Evolutionary conservation across 2,329 filamentous ascomycete genomes (phyloP), one percentile per base, ranked within the genome.

Genomic region (Epichloe sp.): DNA sequence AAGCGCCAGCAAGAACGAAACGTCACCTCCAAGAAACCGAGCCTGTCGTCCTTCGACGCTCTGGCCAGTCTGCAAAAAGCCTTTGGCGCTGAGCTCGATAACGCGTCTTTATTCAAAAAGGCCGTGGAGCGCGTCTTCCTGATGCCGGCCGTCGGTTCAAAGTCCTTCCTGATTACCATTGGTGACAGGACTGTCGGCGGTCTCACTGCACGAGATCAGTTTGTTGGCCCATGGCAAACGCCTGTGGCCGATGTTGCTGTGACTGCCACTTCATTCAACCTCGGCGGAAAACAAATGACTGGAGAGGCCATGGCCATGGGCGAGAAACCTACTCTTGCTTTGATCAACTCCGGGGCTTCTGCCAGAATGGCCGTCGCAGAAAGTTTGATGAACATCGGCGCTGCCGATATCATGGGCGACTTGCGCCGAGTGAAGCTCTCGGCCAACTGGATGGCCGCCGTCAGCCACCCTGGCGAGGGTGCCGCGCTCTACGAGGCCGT

Each of bases 381-480:
- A 70, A 88, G 86, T 53, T 74, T 98, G 54, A 83, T 95, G 79
- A 98, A 98, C 67, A 75, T 98, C 53, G 89, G 87, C 38, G 93
- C 93, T 51, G 87, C 77, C 34, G 75, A 80, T 53, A 73, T 80
- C 53, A 77, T 83, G 51, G 86, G 85, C 44, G 82, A 86, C 50
- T 72, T 97, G 48, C 79, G 79, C 53, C 82, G 87, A 43, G 83
- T 97, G 55, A 85, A 91, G 64, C 78, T 97, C 10, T 96, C 90
- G 3, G 91, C 91, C 47, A 97, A 98, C 71, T 98, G 91, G 91
- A 97, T 97, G 93, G 90, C 89, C 3, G 91, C 91, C n/a, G 87
- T 90, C 54, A 89, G 83, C 63, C 89, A 96, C 65, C 84, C 87
- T 21, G 93, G 93, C 45, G 93, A 98, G 68, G 90, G 88, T 41